Evolutionary conservation across 2,329 filamentous ascomycete species (phyloP).

Genomic region (Phialemoniopsis sp.): DNA sequence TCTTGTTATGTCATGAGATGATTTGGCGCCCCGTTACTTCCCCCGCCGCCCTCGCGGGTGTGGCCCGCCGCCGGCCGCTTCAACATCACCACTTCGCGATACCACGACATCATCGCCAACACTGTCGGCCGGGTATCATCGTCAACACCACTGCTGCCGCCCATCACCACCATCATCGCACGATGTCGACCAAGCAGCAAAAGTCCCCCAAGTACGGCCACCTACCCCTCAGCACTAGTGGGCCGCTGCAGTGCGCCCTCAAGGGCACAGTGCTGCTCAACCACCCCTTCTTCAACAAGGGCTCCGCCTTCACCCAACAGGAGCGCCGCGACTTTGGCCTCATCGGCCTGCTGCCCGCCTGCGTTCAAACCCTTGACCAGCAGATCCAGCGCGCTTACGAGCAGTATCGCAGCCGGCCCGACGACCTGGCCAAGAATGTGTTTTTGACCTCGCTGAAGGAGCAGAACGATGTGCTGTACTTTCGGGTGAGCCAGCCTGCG

Average conservation of each 20-base stretch:
- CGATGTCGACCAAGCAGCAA: conserved; percentile 12
- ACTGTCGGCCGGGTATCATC: no score
- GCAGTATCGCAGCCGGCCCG: conserved; percentile 62
- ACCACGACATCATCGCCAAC: conserved; percentile 7
- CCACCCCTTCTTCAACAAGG: conserved; percentile 74
- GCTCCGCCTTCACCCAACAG: conserved; percentile 67
- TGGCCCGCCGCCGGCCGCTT: neutral
- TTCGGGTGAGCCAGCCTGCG: conserved; percentile 45
- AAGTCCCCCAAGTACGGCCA: conserved; percentile 31
- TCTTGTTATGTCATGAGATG: no score
- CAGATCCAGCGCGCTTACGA: conserved; percentile 75
- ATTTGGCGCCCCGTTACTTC: no score
- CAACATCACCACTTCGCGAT: conserved; percentile 1
- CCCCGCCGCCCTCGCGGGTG: no score
- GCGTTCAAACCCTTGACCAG: conserved; percentile 70
- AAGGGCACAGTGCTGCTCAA: conserved; percentile 54
- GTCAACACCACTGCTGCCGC: no score
- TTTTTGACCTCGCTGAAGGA: conserved; percentile 83
- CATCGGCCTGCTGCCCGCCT: conserved; percentile 66
- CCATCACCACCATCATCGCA: no score
- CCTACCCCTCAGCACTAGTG: conserved; percentile 41
- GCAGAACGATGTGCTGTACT: conserved; percentile 83
- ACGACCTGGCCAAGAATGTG: conserved; percentile 77
- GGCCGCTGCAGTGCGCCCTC: conserved; percentile 44
- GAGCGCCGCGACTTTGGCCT: conserved; percentile 70